phyloP scores from a whole-genome alignment of 768 basidiomycete genomes.

The Agaricus subrufescens region DNA sequence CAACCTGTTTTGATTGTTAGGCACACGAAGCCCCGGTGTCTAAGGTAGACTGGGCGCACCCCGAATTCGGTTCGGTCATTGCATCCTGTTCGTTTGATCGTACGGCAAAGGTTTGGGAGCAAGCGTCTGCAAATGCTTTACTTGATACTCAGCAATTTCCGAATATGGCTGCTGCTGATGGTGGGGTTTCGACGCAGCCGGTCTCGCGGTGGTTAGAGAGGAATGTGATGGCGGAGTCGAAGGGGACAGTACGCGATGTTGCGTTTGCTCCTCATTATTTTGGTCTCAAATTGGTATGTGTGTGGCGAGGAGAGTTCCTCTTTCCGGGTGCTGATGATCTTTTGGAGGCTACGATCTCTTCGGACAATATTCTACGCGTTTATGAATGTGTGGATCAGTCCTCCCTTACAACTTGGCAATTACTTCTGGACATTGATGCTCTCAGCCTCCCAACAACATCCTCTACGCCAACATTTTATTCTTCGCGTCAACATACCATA shows the following conservation, averaged over 20 bases:
- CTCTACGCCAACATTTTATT: slow-evolving; percentile 27
- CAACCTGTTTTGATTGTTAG: slow-evolving; percentile 30
- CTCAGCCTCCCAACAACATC: slow-evolving; percentile 39
- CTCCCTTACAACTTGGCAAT: slow-evolving; percentile 68
- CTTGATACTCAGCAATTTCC: slow-evolving; percentile 4
- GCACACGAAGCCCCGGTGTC: slow-evolving; percentile 94
- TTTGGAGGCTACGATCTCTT: slow-evolving; percentile 78
- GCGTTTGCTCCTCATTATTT: slow-evolving; percentile 87
- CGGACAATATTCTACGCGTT: slow-evolving; percentile 82
- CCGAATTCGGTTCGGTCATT: slow-evolving; percentile 84
- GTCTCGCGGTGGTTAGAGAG: slow-evolving; percentile 67
- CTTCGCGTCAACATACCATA: slow-evolving; percentile 42
- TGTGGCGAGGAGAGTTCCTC: background rate
- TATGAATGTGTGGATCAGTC: slow-evolving; percentile 88
- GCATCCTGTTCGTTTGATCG: slow-evolving; percentile 89
- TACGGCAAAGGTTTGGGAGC: slow-evolving; percentile 91
- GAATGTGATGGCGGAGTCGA: slow-evolving; percentile 74
- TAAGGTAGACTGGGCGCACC: slow-evolving; percentile 85
- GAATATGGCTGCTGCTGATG: background rate
- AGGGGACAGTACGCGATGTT: slow-evolving; percentile 79
- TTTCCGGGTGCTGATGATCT: background rate
- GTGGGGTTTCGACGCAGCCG: slow-evolving; percentile 8
- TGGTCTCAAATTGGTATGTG: slow-evolving; percentile 79
- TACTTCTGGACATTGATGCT: slow-evolving; percentile 75
- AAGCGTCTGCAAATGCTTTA: slow-evolving; percentile 30